Conservation (phyloP, 176 grass and related monocot species). For the Ampelocalamus luodianensis region DNA sequence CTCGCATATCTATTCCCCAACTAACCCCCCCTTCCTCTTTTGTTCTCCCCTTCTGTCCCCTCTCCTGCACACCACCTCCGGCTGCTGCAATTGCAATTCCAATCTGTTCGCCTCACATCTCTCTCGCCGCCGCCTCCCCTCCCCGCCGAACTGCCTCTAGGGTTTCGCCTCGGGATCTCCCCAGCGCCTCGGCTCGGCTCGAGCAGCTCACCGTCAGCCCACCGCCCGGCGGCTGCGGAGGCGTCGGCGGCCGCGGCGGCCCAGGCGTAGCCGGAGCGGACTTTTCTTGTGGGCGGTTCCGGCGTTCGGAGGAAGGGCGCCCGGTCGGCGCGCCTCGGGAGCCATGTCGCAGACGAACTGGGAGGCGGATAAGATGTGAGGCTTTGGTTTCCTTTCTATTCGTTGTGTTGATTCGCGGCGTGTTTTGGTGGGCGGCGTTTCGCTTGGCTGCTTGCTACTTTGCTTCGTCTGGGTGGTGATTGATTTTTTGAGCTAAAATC, state of each 20-base stretch:
- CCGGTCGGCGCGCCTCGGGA: neutral
- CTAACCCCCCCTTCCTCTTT: neutral
- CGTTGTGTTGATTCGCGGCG: constrained; percentile 8
- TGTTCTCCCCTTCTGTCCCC: neutral
- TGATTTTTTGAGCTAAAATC: constrained; percentile 4
- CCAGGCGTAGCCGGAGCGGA: neutral
- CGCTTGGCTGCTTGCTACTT: neutral
- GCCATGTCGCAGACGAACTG: constrained; percentile 83
- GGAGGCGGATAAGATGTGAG: constrained; percentile 86
- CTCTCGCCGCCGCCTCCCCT: neutral
- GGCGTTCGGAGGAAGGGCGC: neutral
- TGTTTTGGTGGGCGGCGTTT: constrained; percentile 7
- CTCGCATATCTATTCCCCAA: constrained; percentile 8
- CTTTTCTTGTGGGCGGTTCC: neutral
- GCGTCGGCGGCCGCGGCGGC: neutral
- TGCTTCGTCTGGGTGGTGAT: neutral
- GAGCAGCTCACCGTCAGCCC: neutral
- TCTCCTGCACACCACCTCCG: neutral
- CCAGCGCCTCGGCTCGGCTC: neutral
- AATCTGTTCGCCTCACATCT: neutral
- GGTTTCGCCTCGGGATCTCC: constrained; percentile 7
- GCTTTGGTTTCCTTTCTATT: constrained; percentile 17
- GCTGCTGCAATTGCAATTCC: constrained; percentile 31
- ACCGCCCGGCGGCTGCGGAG: neutral
- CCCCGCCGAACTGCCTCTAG: constrained; percentile 2